These are phyloP conservation scores for Aegilops tauschii DNA, from an alignment of 176 grass and related monocot genomes.

Conservation along the genomic window DNA sequence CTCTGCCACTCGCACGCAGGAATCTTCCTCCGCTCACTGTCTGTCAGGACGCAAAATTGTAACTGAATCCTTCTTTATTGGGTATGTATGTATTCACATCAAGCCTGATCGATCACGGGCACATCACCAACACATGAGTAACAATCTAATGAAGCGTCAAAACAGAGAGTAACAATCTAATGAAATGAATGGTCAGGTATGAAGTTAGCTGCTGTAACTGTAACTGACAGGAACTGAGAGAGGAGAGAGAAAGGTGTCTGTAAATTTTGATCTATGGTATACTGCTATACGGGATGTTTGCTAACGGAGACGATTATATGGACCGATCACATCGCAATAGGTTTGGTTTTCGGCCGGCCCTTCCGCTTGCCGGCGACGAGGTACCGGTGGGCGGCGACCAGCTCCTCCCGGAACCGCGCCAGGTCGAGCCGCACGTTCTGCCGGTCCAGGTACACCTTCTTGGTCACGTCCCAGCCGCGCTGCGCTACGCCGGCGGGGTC, in stretches of 20 bases:
- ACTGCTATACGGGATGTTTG: neutral
- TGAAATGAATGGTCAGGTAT: constrained; percentile 59
- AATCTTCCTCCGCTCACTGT: neutral
- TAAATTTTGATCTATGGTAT: neutral
- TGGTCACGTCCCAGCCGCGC: constrained; percentile 84
- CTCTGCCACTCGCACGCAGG: neutral
- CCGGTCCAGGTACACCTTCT: constrained; percentile 80
- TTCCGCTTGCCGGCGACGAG: constrained; percentile 30
- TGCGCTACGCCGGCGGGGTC: constrained; percentile 63
- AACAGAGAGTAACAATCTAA: constrained; percentile 5
- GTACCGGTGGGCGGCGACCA: constrained; percentile 51
- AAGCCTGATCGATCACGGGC: constrained; percentile 10
- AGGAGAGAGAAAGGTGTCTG: neutral
- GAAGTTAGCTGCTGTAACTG: constrained; percentile 34
- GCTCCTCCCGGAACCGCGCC: constrained; percentile 45
- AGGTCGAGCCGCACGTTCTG: constrained; percentile 82
- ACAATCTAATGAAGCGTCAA: constrained; percentile 14
- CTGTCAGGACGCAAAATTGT: neutral
- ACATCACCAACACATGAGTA: constrained; percentile 11
- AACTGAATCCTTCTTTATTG: constrained; percentile 26
- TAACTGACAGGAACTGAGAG: neutral
- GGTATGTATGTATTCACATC: constrained; percentile 34
- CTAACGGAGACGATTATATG: too few relatives aligned
- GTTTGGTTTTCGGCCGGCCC: neutral
- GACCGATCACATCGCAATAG: neutral